These are phyloP conservation scores for Xylariales sp. DNA, from an alignment of 2,329 filamentous ascomycete species.

Conservation along the genomic window DNA sequence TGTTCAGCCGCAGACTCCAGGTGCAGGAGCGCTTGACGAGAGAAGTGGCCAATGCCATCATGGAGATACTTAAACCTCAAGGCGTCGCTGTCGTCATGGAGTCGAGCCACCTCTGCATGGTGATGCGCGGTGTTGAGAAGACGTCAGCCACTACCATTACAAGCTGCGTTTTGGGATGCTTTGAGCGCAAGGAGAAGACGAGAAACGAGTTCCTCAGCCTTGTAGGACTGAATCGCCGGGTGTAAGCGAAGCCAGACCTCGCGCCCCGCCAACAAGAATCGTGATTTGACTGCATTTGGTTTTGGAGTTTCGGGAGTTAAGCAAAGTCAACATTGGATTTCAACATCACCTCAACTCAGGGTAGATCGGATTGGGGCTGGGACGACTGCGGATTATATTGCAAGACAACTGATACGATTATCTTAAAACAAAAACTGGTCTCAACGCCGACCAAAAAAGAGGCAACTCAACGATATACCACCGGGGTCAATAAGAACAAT, in stretches of 20 bases:
- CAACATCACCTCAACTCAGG: conserved; percentile 15
- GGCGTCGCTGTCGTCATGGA: conserved; percentile 98
- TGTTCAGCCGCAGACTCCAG: conserved; percentile 90
- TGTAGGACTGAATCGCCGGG: conserved; percentile 51
- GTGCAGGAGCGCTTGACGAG: conserved; percentile 96
- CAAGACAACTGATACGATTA: no score
- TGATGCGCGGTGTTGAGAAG: conserved; percentile 98
- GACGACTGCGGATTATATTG: neutral
- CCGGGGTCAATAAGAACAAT: neutral
- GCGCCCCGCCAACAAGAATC: conserved; percentile 10
- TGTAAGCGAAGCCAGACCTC: no score
- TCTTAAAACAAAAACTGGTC: conserved; percentile 3
- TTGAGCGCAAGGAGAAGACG: conserved; percentile 89
- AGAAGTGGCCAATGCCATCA: conserved; percentile 90
- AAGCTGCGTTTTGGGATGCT: conserved; percentile 95
- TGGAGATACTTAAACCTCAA: conserved; percentile 87
- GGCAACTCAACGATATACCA: conserved; percentile 6
- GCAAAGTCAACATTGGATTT: conserved; percentile 11
- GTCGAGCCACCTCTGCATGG: conserved; percentile 95
- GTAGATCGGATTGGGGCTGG: no score
- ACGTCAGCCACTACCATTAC: conserved; percentile 83
- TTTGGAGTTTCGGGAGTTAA: conserved; percentile 7
- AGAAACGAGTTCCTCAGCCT: conserved; percentile 93
- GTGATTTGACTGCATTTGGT: neutral
- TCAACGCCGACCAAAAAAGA: conserved; percentile 9